These are phyloP conservation scores for Coemansia sp. DNA, from an alignment of 192 early-diverging fungal genomes.

Conservation along the genomic window DNA sequence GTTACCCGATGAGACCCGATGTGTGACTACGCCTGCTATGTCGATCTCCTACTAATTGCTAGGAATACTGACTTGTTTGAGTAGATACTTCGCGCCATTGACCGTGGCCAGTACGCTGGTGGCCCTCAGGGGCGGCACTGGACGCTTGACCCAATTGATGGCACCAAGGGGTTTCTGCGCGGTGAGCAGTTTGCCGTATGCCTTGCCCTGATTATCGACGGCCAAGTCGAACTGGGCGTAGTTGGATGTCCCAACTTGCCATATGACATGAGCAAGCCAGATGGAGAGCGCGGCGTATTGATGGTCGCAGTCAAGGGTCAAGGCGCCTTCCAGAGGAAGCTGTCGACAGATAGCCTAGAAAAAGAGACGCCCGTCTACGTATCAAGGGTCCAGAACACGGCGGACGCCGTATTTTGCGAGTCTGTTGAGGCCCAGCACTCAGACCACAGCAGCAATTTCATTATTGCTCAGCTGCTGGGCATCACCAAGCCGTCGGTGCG, in stretches of 20 bases:
- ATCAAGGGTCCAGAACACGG: constrained; percentile 53
- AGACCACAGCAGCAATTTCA: constrained; percentile 76
- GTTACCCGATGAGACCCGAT: background rate
- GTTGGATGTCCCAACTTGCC: constrained; percentile 86
- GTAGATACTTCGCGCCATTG: constrained; percentile 85
- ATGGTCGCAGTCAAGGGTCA: constrained; percentile 85
- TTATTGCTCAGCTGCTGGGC: constrained; percentile 77
- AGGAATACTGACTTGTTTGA: constrained; percentile 27
- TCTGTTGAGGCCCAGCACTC: constrained; percentile 93
- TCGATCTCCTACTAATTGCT: background rate
- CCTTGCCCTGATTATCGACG: constrained; percentile 88
- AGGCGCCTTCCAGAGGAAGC: constrained; percentile 83
- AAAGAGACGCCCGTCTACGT: constrained; percentile 67
- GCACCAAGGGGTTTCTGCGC: constrained; percentile 98
- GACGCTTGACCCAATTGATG: constrained; percentile 91
- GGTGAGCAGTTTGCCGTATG: constrained; percentile 98
- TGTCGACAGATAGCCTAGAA: constrained; percentile 10
- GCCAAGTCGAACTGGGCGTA: constrained; percentile 87
- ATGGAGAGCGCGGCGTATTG: constrained; percentile 76
- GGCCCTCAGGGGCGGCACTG: constrained; percentile 76
- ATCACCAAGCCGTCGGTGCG: constrained; percentile 80
- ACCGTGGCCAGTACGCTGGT: constrained; percentile 83
- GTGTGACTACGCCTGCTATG: background rate
- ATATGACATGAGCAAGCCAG: constrained; percentile 59
- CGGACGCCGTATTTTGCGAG: constrained; percentile 87